phyloP scores from a whole-genome alignment of 441 rosid genomes.

The Brassica hybrid region DNA sequence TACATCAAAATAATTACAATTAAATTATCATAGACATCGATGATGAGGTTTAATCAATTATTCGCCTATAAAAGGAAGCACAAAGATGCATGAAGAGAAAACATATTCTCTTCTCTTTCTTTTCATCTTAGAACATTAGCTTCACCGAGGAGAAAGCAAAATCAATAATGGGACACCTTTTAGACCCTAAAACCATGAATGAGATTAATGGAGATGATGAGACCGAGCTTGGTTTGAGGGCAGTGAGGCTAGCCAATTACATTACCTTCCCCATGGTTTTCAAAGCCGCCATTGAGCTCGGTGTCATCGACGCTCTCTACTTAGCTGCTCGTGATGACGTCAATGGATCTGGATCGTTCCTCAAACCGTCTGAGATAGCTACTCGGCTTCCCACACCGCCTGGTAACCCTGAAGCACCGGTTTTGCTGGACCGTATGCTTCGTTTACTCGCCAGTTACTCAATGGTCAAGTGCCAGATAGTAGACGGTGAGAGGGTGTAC shows the following conservation, averaged over 20 bases:
- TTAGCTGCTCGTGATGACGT: constrained; percentile 17
- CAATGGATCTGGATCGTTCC: constrained; percentile 24
- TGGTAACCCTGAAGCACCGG: constrained; percentile 37
- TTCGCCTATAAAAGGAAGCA: background rate
- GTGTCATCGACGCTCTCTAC: constrained; percentile 35
- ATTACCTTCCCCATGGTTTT: constrained; percentile 36
- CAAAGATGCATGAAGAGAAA: background rate
- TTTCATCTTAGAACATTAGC: background rate
- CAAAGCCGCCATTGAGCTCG: constrained; percentile 38
- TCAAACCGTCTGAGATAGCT: constrained; percentile 24
- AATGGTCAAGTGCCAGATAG: too few species aligned
- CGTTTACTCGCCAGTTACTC: too few species aligned
- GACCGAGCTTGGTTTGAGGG: too few species aligned
- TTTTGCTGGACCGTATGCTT: too few species aligned
- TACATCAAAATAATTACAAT: background rate
- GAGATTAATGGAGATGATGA: constrained; percentile 4
- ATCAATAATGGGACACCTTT: constrained; percentile 11
- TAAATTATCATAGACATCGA: background rate
- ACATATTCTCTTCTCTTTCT: background rate
- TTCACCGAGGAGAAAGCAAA: background rate
- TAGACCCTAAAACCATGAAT: background rate
- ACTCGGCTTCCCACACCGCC: constrained; percentile 23
- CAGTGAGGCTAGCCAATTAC: too few species aligned
- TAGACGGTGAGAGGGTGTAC: too few species aligned
- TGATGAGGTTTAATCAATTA: background rate